Evolutionary conservation across 23 red algal species (phyloP).

Genomic region (Chondrus crispus): DNA sequence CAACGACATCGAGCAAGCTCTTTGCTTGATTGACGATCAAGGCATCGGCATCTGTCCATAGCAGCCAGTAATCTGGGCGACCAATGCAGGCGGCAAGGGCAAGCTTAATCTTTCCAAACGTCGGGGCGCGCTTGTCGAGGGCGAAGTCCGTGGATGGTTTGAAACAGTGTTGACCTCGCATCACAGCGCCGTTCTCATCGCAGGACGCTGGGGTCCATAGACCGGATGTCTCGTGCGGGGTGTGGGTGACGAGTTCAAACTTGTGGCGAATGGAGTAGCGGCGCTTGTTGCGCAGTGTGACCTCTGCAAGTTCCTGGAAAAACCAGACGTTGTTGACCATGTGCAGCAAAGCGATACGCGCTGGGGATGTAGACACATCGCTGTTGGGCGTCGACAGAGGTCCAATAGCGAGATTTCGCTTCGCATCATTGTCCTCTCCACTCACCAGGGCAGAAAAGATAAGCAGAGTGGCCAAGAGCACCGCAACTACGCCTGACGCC

Average conservation of each 20-base stretch:
- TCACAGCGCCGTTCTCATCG: neutral
- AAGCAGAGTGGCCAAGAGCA: too few species aligned
- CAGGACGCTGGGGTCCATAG: conserved; percentile 36
- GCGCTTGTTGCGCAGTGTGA: conserved; percentile 71
- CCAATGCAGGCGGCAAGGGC: conserved; percentile 77
- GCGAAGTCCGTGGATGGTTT: conserved; percentile 13
- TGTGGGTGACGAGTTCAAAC: conserved; percentile 80
- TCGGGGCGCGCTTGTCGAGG: conserved; percentile 69
- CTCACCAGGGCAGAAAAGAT: too few species aligned
- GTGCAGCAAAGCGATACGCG: conserved; percentile 64
- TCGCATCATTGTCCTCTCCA: too few species aligned
- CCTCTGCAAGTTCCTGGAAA: conserved; percentile 60
- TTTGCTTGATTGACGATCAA: conserved; percentile 75
- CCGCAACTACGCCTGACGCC: too few species aligned
- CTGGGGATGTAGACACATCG: conserved; percentile 31
- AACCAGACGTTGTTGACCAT: conserved; percentile 83
- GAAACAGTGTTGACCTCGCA: conserved; percentile 30
- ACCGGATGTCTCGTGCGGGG: conserved; percentile 64
- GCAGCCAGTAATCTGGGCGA: conserved; percentile 74
- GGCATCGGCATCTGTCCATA: conserved; percentile 91
- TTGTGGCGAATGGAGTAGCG: conserved; percentile 76
- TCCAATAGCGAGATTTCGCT: neutral
- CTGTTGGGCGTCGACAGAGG: neutral
- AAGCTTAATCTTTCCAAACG: conserved; percentile 95
- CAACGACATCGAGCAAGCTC: conserved; percentile 61